These are phyloP conservation scores for Epicoccum nigrum DNA, from an alignment of 2,329 filamentous ascomycete species.

Conservation along the genomic window DNA sequence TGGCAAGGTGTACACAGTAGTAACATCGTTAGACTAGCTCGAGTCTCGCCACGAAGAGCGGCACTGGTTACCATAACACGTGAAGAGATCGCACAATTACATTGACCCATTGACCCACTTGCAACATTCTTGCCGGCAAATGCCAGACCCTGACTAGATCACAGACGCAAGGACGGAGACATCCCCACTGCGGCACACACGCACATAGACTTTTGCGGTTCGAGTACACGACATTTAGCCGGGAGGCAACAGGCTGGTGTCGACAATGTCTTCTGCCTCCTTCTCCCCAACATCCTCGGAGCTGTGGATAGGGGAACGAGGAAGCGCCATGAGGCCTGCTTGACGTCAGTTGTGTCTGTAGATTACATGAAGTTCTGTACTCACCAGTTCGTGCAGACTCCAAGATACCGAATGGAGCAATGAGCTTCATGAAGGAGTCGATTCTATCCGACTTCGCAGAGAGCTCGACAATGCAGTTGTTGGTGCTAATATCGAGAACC, in stretches of 20 bases:
- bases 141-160: constrained; percentile 17
- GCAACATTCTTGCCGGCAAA: constrained; percentile 5
- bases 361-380: constrained; percentile 24
- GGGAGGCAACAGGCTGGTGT: constrained; percentile 90
- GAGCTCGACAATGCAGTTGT: constrained; percentile 96
- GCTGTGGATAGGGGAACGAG: constrained; percentile 84
- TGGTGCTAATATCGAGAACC: constrained; percentile 96
- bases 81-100: constrained; percentile 2
- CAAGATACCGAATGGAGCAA: constrained; percentile 92
- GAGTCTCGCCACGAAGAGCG: background rate
- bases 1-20: no score
- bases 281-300: constrained; percentile 76
- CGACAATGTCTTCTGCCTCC: constrained; percentile 93
- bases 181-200: constrained; percentile 2
- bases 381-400: constrained; percentile 88
- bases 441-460: constrained; percentile 93
- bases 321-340: constrained; percentile 88
- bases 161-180: constrained; percentile 17
- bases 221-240: constrained; percentile 61
- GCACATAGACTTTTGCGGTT: background rate
- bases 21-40: background rate
- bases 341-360: constrained; percentile 20
- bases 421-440: constrained; percentile 96
- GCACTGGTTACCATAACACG: background rate
- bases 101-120: constrained; percentile 5